phyloP scores from a whole-genome alignment of 306 rosid species.

The Chamaecrista fasciculata region DNA sequence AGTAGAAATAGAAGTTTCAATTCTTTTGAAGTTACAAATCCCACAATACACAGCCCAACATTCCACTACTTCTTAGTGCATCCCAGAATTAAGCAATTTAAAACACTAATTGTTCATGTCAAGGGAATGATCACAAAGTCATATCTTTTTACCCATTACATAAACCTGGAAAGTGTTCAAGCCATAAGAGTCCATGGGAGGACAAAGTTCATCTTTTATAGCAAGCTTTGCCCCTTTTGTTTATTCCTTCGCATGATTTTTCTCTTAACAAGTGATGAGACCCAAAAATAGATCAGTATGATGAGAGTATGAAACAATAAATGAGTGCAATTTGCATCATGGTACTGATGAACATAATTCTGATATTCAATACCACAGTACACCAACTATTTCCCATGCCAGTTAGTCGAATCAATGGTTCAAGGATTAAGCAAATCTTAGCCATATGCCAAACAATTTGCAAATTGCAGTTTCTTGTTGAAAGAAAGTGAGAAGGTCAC shows the following conservation, averaged over 20 bases:
- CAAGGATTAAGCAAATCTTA: neutral
- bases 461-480: neutral
- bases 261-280: neutral
- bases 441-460: neutral
- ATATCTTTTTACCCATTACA: neutral
- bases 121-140: neutral
- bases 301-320: neutral
- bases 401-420: constrained; percentile 1
- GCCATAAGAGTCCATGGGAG: neutral
- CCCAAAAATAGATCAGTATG: neutral
- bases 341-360: neutral
- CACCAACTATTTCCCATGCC: neutral
- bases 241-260: neutral
- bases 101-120: neutral
- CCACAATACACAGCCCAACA: too few relatives aligned
- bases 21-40: neutral
- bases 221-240: neutral
- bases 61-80: too few relatives aligned
- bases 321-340: neutral
- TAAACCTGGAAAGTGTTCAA: neutral
- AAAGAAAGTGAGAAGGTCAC: neutral
- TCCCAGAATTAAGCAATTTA: too few relatives aligned
- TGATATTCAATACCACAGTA: neutral
- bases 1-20: neutral
- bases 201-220: neutral